A percentile compares a stretch with the other conserved stretches of the same genome.
phyloP scores from a whole-genome alignment of 768 basidiomycete genomes.

The Megacollybia marginata region DNA sequence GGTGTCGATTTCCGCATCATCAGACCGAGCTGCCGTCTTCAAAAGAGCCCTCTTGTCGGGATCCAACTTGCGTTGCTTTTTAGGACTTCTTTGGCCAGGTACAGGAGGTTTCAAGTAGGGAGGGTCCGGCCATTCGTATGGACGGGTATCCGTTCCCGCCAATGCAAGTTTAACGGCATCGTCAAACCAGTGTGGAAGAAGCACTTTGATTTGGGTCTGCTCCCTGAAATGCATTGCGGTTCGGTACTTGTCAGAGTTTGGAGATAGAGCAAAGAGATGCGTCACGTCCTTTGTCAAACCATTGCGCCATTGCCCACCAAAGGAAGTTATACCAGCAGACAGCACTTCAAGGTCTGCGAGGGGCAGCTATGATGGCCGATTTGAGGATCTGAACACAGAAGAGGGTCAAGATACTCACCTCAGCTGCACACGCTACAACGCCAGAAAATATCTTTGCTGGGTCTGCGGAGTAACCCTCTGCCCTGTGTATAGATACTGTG shows the following conservation, averaged over 20 bases:
- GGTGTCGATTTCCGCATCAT: conserved; percentile 9
- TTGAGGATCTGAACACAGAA: neutral
- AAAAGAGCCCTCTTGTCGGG: conserved; percentile 26
- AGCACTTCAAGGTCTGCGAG: conserved; percentile 65
- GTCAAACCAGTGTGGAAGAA: conserved; percentile 94
- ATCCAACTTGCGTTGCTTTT: conserved; percentile 23
- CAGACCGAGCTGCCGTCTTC: conserved; percentile 19
- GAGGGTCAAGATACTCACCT: conserved; percentile 32
- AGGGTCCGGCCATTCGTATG: conserved; percentile 75
- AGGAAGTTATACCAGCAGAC: conserved; percentile 59
- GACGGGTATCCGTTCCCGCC: conserved; percentile 38
- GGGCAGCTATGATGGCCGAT: conserved; percentile 37
- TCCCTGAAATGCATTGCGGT: conserved; percentile 52
- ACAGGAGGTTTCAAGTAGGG: conserved; percentile 27
- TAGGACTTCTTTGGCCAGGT: conserved; percentile 11
- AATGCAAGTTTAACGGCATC: conserved; percentile 58
- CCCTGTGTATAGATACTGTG: conserved; percentile 19
- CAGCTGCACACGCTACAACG: conserved; percentile 63
- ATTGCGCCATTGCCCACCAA: conserved; percentile 77
- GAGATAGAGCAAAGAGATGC: conserved; percentile 65
- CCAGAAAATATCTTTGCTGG: conserved; percentile 79
- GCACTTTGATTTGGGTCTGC: conserved; percentile 50
- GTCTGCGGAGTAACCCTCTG: conserved; percentile 67
- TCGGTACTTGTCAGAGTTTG: conserved; percentile 42
- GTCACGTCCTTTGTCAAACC: conserved; percentile 82